Evolutionary conservation across 23 red algal genomes (phyloP).

Genomic region (Agarophyton chilense): DNA sequence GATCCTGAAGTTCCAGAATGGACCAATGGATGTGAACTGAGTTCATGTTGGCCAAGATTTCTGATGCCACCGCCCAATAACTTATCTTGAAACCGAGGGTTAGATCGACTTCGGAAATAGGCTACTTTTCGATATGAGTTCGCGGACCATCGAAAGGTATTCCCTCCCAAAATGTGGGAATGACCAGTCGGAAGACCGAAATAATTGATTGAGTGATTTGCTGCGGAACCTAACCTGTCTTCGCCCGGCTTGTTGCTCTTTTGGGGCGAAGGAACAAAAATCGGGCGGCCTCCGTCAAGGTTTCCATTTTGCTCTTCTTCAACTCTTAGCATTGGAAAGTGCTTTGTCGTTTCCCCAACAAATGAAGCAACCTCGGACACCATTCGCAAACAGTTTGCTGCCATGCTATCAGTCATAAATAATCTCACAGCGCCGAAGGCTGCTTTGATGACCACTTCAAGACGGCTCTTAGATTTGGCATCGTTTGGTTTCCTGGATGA

Average conservation of each 20-base stretch:
- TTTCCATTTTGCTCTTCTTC: not conserved
- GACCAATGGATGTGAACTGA: not conserved
- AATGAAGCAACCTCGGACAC: slow-evolving; percentile 59
- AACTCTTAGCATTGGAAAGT: slow-evolving; percentile 38
- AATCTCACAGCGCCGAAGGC: slow-evolving; percentile 35
- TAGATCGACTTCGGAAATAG: not conserved
- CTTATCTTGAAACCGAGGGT: not conserved
- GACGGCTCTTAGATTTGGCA: not conserved
- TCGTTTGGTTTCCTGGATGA: not conserved
- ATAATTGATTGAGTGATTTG: not conserved
- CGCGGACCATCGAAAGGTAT: not conserved
- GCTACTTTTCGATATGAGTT: not conserved
- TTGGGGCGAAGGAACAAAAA: not conserved
- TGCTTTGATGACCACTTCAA: slow-evolving; percentile 27
- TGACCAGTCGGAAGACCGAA: not conserved
- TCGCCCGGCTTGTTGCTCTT: not conserved
- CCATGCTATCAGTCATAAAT: slow-evolving; percentile 47
- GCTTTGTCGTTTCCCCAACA: slow-evolving; percentile 24
- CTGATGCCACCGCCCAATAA: not conserved
- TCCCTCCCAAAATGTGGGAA: not conserved
- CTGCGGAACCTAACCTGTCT: not conserved
- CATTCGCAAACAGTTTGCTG: slow-evolving; percentile 46
- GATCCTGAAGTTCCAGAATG: not conserved
- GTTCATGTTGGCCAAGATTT: not conserved
- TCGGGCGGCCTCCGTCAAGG: not conserved